These are phyloP conservation scores for Paraconiothyrium brasiliense DNA, from an alignment of 2,329 filamentous ascomycete genomes.

Conservation along the genomic window DNA sequence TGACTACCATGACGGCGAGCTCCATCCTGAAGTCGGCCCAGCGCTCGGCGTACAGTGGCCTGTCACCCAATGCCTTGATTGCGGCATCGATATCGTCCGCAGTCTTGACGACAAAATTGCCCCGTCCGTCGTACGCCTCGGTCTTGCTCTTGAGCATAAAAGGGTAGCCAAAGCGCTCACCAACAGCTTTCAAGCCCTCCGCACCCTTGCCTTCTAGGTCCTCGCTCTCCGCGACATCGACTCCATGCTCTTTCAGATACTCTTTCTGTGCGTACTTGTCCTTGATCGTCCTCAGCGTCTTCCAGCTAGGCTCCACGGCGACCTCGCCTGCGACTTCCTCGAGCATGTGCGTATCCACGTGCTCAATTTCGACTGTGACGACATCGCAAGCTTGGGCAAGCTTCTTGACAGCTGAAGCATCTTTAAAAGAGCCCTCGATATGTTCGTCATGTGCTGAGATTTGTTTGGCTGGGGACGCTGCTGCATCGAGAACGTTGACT, in stretches of 20 bases:
- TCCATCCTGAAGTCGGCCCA: conserved; percentile 88
- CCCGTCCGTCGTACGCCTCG: conserved; percentile 90
- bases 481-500: conserved; percentile 80
- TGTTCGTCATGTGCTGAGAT: conserved; percentile 79
- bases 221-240: conserved; percentile 77
- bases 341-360: conserved; percentile 88
- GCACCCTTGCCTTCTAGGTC: conserved; percentile 69
- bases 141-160: conserved; percentile 93
- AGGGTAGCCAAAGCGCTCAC: conserved; percentile 75
- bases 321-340: conserved; percentile 79
- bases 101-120: conserved; percentile 72
- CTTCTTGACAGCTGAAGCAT: conserved; percentile 78
- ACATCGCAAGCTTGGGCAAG: conserved; percentile 82
- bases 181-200: conserved; percentile 70
- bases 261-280: conserved; percentile 93
- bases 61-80: conserved; percentile 69
- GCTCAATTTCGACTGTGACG: conserved; percentile 93
- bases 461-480: conserved; percentile 83
- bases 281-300: conserved; percentile 87
- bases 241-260: conserved; percentile 72
- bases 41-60: conserved; percentile 87
- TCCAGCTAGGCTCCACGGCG: conserved; percentile 80
- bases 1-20: conserved; percentile 92
- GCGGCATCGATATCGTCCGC: conserved; percentile 71
- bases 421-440: conserved; percentile 87